Conservation (phyloP, 495 filamentous ascomycete genomes). For the Penicillium goetzii region DNA sequence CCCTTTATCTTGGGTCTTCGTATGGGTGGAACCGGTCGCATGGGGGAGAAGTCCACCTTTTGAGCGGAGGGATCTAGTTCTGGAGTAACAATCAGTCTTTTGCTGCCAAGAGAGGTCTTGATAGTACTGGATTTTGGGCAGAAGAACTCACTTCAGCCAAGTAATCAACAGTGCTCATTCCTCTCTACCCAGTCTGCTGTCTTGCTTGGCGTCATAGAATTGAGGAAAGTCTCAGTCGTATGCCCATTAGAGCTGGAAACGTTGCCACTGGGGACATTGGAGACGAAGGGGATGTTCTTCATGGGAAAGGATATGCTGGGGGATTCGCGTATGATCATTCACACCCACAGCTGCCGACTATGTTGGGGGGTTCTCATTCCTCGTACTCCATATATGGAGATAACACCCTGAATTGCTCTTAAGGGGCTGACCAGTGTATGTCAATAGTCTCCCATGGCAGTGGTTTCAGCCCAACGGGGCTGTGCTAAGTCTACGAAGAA, state of each 20-base stretch:
- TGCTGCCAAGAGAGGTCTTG: neutral
- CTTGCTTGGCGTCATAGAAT: neutral
- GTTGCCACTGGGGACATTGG: neutral
- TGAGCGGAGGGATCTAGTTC: neutral
- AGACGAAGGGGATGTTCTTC: neutral
- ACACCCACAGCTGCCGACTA: neutral
- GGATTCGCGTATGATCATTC: neutral
- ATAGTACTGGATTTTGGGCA: neutral
- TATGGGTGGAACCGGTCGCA: neutral
- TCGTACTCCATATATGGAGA: neutral
- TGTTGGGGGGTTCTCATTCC: neutral
- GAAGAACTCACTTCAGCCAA: neutral
- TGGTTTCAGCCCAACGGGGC: constrained; percentile 7
- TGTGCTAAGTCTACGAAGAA: constrained; percentile 7
- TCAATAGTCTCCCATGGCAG: constrained; percentile 1
- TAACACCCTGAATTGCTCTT: neutral
- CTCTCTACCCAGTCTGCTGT: neutral
- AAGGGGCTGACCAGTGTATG: neutral
- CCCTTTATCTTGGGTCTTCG: neutral
- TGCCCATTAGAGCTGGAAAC: neutral
- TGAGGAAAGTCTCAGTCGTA: neutral
- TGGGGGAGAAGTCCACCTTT: neutral
- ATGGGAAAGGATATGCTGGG: neutral
- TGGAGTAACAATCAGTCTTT: neutral
- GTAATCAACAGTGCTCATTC: neutral